Evolutionary conservation across 805 yeast genomes (phyloP), one percentile per base, ranked within the genome.

Genomic region (Cyberlindnera xylosilytica): DNA sequence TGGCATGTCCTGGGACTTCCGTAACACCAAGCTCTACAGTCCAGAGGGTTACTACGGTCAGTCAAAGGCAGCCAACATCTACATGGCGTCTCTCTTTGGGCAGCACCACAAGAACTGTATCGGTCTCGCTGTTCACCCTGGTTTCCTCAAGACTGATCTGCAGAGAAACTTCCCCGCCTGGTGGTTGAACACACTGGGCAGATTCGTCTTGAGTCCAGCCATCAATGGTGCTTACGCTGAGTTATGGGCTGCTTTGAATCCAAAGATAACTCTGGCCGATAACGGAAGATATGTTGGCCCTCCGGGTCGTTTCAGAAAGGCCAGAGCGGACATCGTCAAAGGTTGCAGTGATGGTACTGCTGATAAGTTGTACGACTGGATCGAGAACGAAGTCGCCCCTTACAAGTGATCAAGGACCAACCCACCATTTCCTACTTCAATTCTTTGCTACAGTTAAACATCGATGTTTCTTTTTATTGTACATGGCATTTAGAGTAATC

Each of bases 101-200:
- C 43, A 46, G 33, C 32, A 53, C 17, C 65, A 69, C 13, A 28
- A 33, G 6, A 53, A 64, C 3, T 52, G 69, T 6, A 56, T 67
- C 30, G 54, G 64, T 17, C 44, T 69, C 5, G 50, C 70, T 1
- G 61, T 60, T 1, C 72, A 71, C 47, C 78, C 78, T 1, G 78
- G 78, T 1, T 39, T 52, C 18, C 53, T 72, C 36, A 45, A 49
- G 29, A 54, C 72, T 0, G 70, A 68, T 6, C 50, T 72, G 23
- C 52, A 52, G 30, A 62, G 72, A 41, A 40, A 57, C 32, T n/a
- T n/a, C n/a, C n/a, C n/a, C n/a, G n/a, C n/a, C n/a, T n/a, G n/a
- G n/a, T n/a, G n/a, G n/a, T 32, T 3, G 20, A 18, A 4, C 11
- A 9, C 6, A 16, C 4, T 17, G 19, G 19, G 4, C 9, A n/a